These are phyloP conservation scores for Leptographium wingfieldii DNA, from an alignment of 2,329 filamentous ascomycete species.

Conservation along the genomic window DNA sequence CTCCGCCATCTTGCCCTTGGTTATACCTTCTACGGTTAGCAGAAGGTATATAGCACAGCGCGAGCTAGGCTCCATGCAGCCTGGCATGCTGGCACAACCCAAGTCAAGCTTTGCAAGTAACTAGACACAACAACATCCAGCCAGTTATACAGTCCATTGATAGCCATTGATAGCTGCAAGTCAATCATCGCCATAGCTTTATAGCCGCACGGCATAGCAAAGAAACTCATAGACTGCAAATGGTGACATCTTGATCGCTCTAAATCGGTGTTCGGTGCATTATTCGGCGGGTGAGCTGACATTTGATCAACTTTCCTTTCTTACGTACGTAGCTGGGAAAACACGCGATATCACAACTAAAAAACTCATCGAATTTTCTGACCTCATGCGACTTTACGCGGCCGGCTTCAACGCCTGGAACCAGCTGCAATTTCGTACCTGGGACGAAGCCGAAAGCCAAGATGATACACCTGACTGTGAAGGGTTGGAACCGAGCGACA, in stretches of 20 bases:
- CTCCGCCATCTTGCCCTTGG: constrained; percentile 2
- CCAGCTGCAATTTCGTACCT: constrained; percentile 31
- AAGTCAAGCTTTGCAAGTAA: too few relatives aligned
- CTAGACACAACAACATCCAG: too few relatives aligned
- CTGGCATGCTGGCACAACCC: too few relatives aligned
- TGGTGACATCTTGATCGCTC: background rate
- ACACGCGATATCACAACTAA: background rate
- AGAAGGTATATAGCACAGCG: background rate
- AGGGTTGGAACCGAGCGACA: constrained; percentile 29
- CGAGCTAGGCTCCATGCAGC: background rate
- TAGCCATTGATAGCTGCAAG: too few relatives aligned
- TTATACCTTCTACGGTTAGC: background rate
- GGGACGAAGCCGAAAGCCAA: background rate
- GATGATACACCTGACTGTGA: background rate
- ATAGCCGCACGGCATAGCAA: too few relatives aligned
- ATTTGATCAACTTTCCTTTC: background rate
- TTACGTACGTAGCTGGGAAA: background rate
- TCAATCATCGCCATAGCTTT: too few relatives aligned
- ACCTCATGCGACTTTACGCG: constrained; percentile 36
- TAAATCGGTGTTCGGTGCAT: background rate
- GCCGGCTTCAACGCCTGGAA: constrained; percentile 47
- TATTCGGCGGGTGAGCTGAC: too few relatives aligned
- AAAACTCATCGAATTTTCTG: background rate
- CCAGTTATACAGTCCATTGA: too few relatives aligned
- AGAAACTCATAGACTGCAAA: too few relatives aligned